Evolutionary conservation across 805 yeast species (phyloP).

Genomic region (Metschnikowia dekortorum): DNA sequence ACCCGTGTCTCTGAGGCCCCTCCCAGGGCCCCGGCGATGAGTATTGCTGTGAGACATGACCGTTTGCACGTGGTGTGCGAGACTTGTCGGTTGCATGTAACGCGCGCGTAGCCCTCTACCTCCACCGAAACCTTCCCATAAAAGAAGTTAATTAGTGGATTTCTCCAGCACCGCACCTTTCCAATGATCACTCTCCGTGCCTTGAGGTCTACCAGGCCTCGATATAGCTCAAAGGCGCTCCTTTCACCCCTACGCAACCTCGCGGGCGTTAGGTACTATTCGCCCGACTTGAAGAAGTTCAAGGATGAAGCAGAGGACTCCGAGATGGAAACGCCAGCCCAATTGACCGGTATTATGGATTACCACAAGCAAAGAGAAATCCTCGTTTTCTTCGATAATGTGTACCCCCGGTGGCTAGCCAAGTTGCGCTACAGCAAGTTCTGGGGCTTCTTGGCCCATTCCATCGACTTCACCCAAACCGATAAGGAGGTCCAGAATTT

Average conservation of each 20-base stretch:
- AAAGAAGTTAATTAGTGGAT: neutral
- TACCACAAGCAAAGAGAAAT: conserved; percentile 26
- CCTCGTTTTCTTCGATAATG: conserved; percentile 34
- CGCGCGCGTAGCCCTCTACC: neutral
- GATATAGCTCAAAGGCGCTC: neutral
- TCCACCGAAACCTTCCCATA: neutral
- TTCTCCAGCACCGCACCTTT: neutral
- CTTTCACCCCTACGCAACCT: neutral
- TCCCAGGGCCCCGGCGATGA: conserved; percentile 13
- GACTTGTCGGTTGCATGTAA: neutral
- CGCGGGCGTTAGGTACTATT: neutral
- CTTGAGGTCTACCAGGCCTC: neutral
- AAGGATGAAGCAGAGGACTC: conserved; percentile 28
- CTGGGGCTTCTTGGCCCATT: conserved; percentile 17
- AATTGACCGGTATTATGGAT: conserved; percentile 40
- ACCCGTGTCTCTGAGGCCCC: neutral
- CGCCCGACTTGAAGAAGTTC: conserved; percentile 27
- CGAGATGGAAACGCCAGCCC: conserved; percentile 30
- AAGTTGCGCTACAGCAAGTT: conserved; percentile 20
- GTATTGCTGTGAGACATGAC: conserved; percentile 31
- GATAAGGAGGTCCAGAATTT: conserved; percentile 17
- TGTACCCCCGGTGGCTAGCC: conserved; percentile 30
- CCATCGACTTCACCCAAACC: conserved; percentile 11
- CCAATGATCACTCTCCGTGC: neutral
- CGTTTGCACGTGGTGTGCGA: neutral